Base-by-base conservation (phyloP, 768 basidiomycete species). In the Suillus placidus region DNA sequence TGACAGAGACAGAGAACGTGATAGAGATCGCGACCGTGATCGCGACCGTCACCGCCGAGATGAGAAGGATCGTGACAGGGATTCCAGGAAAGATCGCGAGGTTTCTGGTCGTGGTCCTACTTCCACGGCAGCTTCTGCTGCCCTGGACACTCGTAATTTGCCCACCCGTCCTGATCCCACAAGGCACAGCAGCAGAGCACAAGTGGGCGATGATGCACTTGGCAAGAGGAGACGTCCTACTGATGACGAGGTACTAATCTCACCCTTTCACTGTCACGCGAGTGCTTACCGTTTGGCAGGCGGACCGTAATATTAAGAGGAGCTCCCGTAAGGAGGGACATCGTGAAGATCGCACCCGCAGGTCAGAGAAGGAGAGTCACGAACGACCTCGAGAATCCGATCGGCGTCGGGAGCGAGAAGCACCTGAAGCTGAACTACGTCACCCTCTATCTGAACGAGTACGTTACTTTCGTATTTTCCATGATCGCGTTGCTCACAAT, bases 271-370 rank as follows among this genome's bases (percentile, higher is more conserved):
- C 47, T 47, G 57, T 60, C 56, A 64, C 40, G 43, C 56, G 30
- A 55, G 34, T 45, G 61, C 68, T 65, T 71, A 74, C 63, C 32
- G 58, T 49, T 65, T 60, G 66, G 47, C 73, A 93, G 91, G 78
- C 86, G 66, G 92, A 94, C 61, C 86, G 92, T 69, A 83, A 84
- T 40, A 84, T 88, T n/a, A 94, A 94, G 75, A 88, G 92, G n/a
- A 85, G 86, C 65, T 89, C 92, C 64, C 87, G 92, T 58, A 91
- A 91, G 73, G 91, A 93, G 3, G 77, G 85, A 37, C 90, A 92
- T 71, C 87, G 91, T 58, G 92, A 93, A 63, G 92, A 93, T 45
- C 84, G 91, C 42, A 79, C 79, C 67, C 87, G 91, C 34, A 86
- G 91, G 61, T 79, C 81, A 14, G 92, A 92, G 52, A 91, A 91